Evolutionary conservation across 257 asterid species (phyloP).

Genomic region (Przewalskia tangutica): DNA sequence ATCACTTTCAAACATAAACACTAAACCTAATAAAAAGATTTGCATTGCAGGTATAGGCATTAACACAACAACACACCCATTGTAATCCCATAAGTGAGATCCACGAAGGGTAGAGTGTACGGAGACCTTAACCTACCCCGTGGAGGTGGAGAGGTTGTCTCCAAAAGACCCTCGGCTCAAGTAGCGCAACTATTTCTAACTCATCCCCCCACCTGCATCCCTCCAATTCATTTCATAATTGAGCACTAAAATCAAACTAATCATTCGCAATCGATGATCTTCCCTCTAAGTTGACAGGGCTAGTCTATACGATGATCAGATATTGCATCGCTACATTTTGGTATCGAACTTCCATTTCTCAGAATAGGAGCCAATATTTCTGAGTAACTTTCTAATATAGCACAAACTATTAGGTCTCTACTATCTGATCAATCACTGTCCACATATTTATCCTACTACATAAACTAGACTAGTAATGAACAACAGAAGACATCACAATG

Average conservation of each 20-base stretch:
- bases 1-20: not conserved
- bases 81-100: too few species aligned
- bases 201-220: not conserved
- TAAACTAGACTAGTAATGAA: conserved; percentile 19
- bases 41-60: not conserved
- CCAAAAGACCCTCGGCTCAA: too few species aligned
- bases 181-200: not conserved
- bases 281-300: not conserved
- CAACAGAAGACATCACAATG: conserved; percentile 3
- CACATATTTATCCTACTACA: conserved; percentile 17
- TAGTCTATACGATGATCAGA: not conserved
- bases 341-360: not conserved
- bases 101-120: too few species aligned
- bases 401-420: conserved; percentile 6
- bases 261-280: not conserved
- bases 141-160: too few species aligned
- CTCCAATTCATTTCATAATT: not conserved
- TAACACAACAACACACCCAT: too few species aligned
- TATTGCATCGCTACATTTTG: not conserved
- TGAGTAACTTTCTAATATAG: conserved; percentile 1
- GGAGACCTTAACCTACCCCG: too few species aligned
- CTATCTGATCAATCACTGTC: not conserved
- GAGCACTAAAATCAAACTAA: not conserved
- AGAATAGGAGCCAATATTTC: not conserved
- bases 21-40: not conserved